Percentiles rank a stretch among this genome's conserved stretches.
phyloP scores from a whole-genome alignment of 495 filamentous ascomycete genomes.

The Aspergillus olivimuriae region DNA sequence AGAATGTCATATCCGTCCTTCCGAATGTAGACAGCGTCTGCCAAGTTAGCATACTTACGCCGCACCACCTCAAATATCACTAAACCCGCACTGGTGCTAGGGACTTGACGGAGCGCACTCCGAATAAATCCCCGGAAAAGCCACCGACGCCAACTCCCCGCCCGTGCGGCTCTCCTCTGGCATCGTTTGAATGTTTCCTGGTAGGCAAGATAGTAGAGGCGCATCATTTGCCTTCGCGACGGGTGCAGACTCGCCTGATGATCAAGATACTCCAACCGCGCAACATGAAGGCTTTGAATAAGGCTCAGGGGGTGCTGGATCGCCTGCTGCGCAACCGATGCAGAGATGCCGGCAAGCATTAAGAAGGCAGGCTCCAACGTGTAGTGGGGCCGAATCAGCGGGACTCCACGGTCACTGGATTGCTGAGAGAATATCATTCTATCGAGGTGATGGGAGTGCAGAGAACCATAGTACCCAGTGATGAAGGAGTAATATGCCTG shows the following conservation, averaged over 20 bases:
- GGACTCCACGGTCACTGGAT: constrained; percentile 28
- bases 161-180: constrained; percentile 50
- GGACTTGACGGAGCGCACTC: constrained; percentile 73
- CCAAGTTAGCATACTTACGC: constrained; percentile 65
- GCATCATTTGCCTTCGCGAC: constrained; percentile 46
- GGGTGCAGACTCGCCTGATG: constrained; percentile 47
- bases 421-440: constrained; percentile 11
- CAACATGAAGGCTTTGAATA: constrained; percentile 73
- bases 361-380: constrained; percentile 78
- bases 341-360: constrained; percentile 67
- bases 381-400: constrained; percentile 75
- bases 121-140: constrained; percentile 70
- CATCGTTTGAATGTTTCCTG: constrained; percentile 69
- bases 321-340: constrained; percentile 68
- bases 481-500: constrained; percentile 80
- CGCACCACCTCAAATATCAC: constrained; percentile 87
- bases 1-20: constrained; percentile 73
- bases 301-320: constrained; percentile 73
- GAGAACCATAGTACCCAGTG: constrained; percentile 65
- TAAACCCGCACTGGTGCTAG: constrained; percentile 80
- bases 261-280: constrained; percentile 72
- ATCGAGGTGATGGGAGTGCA: constrained; percentile 28
- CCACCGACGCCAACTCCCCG: constrained; percentile 63
- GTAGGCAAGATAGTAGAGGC: constrained; percentile 69
- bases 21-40: constrained; percentile 57